Conservation (phyloP, 352 stramenopile genomes). For the Globisporangium takayamanum region DNA sequence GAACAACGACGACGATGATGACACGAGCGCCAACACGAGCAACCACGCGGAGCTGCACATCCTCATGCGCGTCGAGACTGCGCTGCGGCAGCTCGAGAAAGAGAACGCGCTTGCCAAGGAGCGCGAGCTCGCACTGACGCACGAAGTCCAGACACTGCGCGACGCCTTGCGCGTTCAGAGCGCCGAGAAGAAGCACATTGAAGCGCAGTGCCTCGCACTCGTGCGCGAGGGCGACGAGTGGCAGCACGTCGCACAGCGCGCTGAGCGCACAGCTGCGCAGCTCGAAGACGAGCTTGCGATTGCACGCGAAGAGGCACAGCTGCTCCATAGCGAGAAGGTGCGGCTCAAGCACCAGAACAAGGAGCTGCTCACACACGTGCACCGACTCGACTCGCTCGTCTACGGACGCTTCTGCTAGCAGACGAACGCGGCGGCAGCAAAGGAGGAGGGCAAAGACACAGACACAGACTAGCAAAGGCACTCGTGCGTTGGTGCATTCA, state of each 20-base stretch:
- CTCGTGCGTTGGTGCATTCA: too few relatives aligned
- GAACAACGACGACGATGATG: constrained; percentile 8
- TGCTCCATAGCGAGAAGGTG: constrained; percentile 47
- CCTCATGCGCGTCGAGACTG: constrained; percentile 57
- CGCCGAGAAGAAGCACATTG: constrained; percentile 53
- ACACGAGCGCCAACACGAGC: constrained; percentile 15
- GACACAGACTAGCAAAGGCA: neutral
- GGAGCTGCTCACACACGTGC: constrained; percentile 62
- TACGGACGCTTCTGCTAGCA: constrained; percentile 59
- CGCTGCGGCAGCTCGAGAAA: constrained; percentile 60
- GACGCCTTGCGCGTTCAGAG: constrained; percentile 41
- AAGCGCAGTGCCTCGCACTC: constrained; percentile 34
- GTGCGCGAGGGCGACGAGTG: constrained; percentile 48
- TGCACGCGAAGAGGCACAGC: constrained; percentile 51
- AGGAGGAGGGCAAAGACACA: neutral
- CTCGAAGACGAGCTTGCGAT: constrained; percentile 59
- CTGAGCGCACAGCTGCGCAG: constrained; percentile 36
- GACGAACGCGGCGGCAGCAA: neutral
- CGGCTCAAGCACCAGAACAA: constrained; percentile 68
- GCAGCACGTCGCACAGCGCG: constrained; percentile 39
- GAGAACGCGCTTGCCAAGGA: constrained; percentile 52
- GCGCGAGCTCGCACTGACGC: constrained; percentile 38
- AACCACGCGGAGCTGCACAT: constrained; percentile 49
- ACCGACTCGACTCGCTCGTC: constrained; percentile 68
- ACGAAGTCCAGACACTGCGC: constrained; percentile 49